A percentile compares a stretch with the other conserved stretches of the same genome.
phyloP scores from a whole-genome alignment of 176 grass and related monocot genomes.

The Rhipidocladum racemiflorum region DNA sequence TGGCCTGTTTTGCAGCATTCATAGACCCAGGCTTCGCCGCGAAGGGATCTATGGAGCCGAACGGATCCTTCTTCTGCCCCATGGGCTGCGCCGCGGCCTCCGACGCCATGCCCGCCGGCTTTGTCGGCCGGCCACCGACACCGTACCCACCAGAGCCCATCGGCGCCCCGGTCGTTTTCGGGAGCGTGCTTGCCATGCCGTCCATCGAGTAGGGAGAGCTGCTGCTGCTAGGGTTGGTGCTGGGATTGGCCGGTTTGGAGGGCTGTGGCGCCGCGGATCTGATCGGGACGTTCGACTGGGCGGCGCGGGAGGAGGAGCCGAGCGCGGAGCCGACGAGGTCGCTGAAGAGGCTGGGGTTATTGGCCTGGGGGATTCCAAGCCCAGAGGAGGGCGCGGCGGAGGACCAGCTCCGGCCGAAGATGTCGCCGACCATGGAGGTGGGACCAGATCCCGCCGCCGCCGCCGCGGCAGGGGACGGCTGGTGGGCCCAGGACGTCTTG shows the following conservation, averaged over 20 bases:
- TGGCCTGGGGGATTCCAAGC: slow-evolving; percentile 60
- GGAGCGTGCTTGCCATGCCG: slow-evolving; percentile 71
- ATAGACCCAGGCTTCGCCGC: slow-evolving; percentile 50
- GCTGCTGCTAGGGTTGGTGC: slow-evolving; percentile 21
- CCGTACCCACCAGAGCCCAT: slow-evolving; percentile 37
- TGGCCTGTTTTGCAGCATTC: slow-evolving; percentile 30
- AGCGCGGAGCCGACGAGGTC: slow-evolving; percentile 86
- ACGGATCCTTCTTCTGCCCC: slow-evolving; percentile 69
- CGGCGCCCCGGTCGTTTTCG: slow-evolving; percentile 45
- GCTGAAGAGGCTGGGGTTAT: slow-evolving; percentile 79
- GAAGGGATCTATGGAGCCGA: slow-evolving; percentile 75
- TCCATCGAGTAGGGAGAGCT: slow-evolving; percentile 62
- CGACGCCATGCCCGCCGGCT: slow-evolving; percentile 44
- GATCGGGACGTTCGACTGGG: slow-evolving; percentile 56
- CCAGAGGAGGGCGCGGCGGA: slow-evolving; percentile 57
- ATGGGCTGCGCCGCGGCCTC: slow-evolving; percentile 36
- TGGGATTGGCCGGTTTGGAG: slow-evolving; percentile 32
- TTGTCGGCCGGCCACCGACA: slow-evolving; percentile 57
- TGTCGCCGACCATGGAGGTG: slow-evolving; percentile 93
- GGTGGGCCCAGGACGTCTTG: slow-evolving; percentile 72
- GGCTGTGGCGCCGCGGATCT: slow-evolving; percentile 55
- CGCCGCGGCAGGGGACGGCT: slow-evolving; percentile 44
- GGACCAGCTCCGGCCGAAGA: slow-evolving; percentile 84
- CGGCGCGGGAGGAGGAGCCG: slow-evolving; percentile 42
- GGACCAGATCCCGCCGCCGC: slow-evolving; percentile 45